Evolutionary conservation across 2,329 filamentous ascomycete genomes (phyloP).

Genomic region (Cryphonectria radicalis): DNA sequence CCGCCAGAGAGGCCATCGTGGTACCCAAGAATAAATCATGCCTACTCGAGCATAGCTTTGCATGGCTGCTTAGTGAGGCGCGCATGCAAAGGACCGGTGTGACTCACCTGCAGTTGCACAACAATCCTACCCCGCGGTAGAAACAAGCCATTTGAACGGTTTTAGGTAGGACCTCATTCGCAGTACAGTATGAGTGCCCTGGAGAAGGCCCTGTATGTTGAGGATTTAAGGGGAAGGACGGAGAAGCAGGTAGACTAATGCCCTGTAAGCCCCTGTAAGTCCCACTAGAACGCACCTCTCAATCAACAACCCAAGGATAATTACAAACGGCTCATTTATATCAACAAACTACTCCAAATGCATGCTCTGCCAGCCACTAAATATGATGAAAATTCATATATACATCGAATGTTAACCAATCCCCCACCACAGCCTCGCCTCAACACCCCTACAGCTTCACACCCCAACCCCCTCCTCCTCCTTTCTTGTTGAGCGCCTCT

Average conservation of each 20-base stretch:
- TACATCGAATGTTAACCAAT: constrained; percentile 3
- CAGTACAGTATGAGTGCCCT: not conserved
- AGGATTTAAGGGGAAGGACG: not conserved
- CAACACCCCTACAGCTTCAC: too few species aligned
- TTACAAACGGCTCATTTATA: too few species aligned
- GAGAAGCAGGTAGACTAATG: not conserved
- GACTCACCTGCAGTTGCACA: not conserved
- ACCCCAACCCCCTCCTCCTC: not conserved
- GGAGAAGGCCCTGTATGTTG: not conserved
- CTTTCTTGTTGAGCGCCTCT: not conserved
- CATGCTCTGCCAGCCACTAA: not conserved
- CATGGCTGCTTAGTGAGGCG: not conserved
- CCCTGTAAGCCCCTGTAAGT: not conserved
- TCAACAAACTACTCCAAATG: not conserved
- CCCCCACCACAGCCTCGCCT: not conserved
- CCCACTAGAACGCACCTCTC: not conserved
- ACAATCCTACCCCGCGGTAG: not conserved
- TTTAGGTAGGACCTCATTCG: not conserved
- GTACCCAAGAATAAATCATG: too few species aligned
- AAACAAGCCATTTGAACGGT: too few species aligned
- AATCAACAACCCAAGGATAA: too few species aligned
- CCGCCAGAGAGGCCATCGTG: not conserved
- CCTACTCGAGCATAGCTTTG: not conserved
- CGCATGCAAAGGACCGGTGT: not conserved
- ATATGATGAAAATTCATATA: not conserved